Evolutionary conservation across 2,329 filamentous ascomycete species (phyloP).

Genomic region (Bipolaris oryzae): DNA sequence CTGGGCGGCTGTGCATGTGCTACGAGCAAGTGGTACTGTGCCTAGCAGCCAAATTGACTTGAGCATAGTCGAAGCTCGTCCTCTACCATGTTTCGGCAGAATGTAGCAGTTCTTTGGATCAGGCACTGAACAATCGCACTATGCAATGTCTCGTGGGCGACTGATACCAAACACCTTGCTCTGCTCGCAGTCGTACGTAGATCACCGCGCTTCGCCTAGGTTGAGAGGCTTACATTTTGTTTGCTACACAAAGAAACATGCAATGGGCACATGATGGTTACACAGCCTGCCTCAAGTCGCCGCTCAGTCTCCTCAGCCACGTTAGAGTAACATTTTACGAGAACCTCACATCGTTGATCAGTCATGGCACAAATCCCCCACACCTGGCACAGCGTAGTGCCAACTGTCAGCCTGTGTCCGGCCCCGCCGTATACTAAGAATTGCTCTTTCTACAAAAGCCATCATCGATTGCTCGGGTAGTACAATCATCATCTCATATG

Average conservation of each 20-base stretch:
- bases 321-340: constrained; percentile 28
- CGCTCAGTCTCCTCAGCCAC: constrained; percentile 16
- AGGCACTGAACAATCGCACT: constrained; percentile 3
- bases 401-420: constrained; percentile 32
- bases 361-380: constrained; percentile 31
- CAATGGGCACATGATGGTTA: constrained; percentile 14
- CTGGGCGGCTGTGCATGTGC: neutral
- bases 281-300: constrained; percentile 14
- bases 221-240: constrained; percentile 13
- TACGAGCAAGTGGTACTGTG: constrained; percentile 1
- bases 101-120: neutral
- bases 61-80: neutral
- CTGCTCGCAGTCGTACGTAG: constrained; percentile 10
- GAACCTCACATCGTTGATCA: constrained; percentile 20
- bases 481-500: constrained; percentile 8
- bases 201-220: constrained; percentile 17
- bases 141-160: constrained; percentile 7
- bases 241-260: constrained; percentile 17
- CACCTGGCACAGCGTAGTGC: constrained; percentile 34
- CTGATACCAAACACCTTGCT: constrained; percentile 2
- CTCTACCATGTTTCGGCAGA: neutral
- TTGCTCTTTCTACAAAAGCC: constrained; percentile 17
- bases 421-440: constrained; percentile 14
- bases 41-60: neutral
- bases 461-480: constrained; percentile 8